A percentile compares a stretch with the other conserved stretches of the same genome.
Evolutionary conservation across 805 yeast species (phyloP).

Genomic region (Hanseniaspora guilliermondii): DNA sequence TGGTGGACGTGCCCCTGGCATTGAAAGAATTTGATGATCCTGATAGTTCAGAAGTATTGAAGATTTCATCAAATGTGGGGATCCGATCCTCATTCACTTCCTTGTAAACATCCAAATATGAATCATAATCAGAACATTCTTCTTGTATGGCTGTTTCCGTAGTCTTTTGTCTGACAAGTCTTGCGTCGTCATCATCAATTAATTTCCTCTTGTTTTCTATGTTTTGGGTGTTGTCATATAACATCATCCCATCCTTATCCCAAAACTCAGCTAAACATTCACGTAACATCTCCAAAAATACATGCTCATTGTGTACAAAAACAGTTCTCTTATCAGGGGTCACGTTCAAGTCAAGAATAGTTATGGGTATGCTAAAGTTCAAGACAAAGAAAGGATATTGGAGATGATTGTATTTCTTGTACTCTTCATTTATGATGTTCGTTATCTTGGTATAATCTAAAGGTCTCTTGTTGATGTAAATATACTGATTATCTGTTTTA

Average conservation of each 20-base stretch:
- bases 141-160: not conserved
- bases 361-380: constrained; percentile 42
- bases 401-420: constrained; percentile 53
- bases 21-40: not conserved
- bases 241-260: constrained; percentile 27
- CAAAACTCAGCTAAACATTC: constrained; percentile 40
- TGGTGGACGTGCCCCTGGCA: not conserved
- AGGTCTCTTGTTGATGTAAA: constrained; percentile 70
- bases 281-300: constrained; percentile 44
- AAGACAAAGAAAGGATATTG: constrained; percentile 64
- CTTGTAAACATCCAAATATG: constrained; percentile 1
- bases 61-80: not conserved
- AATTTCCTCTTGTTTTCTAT: not conserved
- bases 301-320: constrained; percentile 51
- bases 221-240: constrained; percentile 21
- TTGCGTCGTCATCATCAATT: constrained; percentile 1
- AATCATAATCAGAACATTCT: not conserved
- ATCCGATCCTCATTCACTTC: not conserved
- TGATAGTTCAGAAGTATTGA: not conserved
- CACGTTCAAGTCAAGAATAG: constrained; percentile 65
- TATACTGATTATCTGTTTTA: constrained; percentile 54
- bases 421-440: constrained; percentile 59
- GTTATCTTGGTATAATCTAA: constrained; percentile 42
- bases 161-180: not conserved
- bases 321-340: constrained; percentile 82